A percentile compares a stretch with the other conserved stretches of the same genome.
phyloP scores from a whole-genome alignment of 768 basidiomycete species.

The Chalciporus chontae region DNA sequence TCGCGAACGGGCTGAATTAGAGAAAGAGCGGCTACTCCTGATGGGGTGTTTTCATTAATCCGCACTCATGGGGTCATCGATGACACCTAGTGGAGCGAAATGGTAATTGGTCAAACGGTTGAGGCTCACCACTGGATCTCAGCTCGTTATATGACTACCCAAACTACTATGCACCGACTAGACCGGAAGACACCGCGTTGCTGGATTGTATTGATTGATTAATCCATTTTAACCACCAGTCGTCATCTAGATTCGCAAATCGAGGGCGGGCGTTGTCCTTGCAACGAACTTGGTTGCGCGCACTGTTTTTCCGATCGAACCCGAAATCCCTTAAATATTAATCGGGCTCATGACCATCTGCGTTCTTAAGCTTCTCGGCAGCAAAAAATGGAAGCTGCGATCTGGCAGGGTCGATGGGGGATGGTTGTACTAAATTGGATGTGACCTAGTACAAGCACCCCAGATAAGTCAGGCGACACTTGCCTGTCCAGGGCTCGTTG shows the following conservation, averaged over 20 bases:
- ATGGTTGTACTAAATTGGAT: slow-evolving; percentile 23
- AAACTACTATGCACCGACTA: slow-evolving; percentile 20
- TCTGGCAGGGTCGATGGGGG: neutral
- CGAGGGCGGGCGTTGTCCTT: slow-evolving; percentile 11
- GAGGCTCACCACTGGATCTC: slow-evolving; percentile 17
- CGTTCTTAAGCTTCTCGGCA: slow-evolving; percentile 26
- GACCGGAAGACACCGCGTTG: slow-evolving; percentile 18
- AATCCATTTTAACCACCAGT: slow-evolving; percentile 16
- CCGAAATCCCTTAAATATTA: slow-evolving; percentile 5
- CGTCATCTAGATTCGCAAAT: slow-evolving; percentile 20
- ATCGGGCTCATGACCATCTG: slow-evolving; percentile 9
- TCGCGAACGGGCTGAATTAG: slow-evolving; percentile 24
- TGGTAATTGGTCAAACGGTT: slow-evolving; percentile 8
- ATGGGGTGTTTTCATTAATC: slow-evolving; percentile 24
- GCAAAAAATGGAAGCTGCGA: slow-evolving; percentile 28
- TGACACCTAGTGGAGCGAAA: slow-evolving; percentile 15
- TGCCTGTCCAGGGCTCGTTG: slow-evolving; percentile 4
- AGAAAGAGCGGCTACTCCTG: slow-evolving; percentile 18
- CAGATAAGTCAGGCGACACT: slow-evolving; percentile 17
- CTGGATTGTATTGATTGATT: slow-evolving; percentile 16
- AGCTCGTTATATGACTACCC: slow-evolving; percentile 6
- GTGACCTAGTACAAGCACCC: slow-evolving; percentile 1
- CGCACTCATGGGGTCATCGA: slow-evolving; percentile 19
- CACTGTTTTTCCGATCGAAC: slow-evolving; percentile 4
- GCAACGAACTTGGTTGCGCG: slow-evolving; percentile 19